phyloP scores from a whole-genome alignment of 148 eudicot species.

The Vaccinium vitisidaea region DNA sequence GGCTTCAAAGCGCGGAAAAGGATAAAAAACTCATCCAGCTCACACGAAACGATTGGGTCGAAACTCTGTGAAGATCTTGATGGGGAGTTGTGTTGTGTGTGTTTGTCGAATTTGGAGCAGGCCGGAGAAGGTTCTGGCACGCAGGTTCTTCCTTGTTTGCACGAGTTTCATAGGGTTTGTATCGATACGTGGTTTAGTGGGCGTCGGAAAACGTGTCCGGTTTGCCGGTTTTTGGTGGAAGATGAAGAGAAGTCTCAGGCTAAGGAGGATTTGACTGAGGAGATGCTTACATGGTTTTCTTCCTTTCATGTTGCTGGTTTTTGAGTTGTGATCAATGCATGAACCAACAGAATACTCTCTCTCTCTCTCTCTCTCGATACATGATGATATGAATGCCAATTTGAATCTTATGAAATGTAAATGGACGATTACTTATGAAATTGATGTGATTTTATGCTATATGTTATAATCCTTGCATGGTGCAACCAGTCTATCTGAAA shows the following conservation, averaged over 20 bases:
- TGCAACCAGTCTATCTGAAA: too few relatives aligned
- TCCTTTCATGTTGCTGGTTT: slow-evolving; percentile 82
- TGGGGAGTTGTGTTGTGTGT: slow-evolving; percentile 52
- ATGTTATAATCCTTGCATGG: too few relatives aligned
- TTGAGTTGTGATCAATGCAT: slow-evolving; percentile 13
- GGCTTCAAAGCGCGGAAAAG: slow-evolving; percentile 20
- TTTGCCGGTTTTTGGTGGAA: slow-evolving; percentile 64
- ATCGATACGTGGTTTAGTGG: slow-evolving; percentile 54
- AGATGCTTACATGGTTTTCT: slow-evolving; percentile 86
- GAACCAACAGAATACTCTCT: background rate
- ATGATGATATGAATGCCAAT: background rate
- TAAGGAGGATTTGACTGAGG: slow-evolving; percentile 48
- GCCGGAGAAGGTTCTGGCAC: slow-evolving; percentile 26
- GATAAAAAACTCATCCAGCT: background rate
- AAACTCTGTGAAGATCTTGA: slow-evolving; percentile 6
- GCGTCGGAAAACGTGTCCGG: slow-evolving; percentile 64
- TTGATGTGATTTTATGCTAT: background rate
- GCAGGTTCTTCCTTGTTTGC: slow-evolving; percentile 56
- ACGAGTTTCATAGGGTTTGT: slow-evolving; percentile 61
- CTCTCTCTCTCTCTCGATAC: background rate
- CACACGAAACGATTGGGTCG: background rate
- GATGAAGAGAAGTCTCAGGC: slow-evolving; percentile 30
- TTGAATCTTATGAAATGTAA: background rate
- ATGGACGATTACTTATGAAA: background rate
- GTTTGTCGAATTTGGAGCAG: slow-evolving; percentile 53